Evolutionary conservation across 2,329 filamentous ascomycete genomes (phyloP), one percentile per base, ranked within the genome.

Genomic region (Mariannaea sp.): DNA sequence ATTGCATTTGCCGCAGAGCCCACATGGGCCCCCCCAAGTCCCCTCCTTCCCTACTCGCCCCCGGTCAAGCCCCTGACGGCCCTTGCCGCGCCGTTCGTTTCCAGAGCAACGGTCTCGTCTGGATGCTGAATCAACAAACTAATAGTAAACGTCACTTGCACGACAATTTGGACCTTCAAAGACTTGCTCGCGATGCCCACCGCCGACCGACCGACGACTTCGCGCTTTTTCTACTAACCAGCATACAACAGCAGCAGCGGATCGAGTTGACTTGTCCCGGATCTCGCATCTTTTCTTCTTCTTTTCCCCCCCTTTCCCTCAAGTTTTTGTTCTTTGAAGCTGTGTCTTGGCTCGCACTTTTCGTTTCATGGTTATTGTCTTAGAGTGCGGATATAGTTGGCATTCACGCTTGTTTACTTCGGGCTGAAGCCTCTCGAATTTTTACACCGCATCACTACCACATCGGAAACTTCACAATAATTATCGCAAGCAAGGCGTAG

Each of bases 131-230:
- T 58, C 45, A 58, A 65, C 59, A 59, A 62, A 62, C 53, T 10
- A 41, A 17, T n/a, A n/a, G n/a, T n/a, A n/a, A 53, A 65, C 61
- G 64, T 65, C 66, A 65, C 64, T 53, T 57, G 55, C 54, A 57
- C 47, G 49, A 56, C 43, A 55, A 32, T 46, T 55, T 42, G 33
- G 39, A 22, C 27, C 29, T 53, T 45, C 49, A 24, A 52, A 52
- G 38, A 49, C 49, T n/a, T n/a, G n/a, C n/a, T n/a, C 42, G 46
- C 20, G 30, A 54, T 24, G 33, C 33, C 10, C 16, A 30, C 8
- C 5, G 13, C 47, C 9, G n/a, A 26, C 14, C 7, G 30, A 12
- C 39, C 39, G 16, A 29, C 47, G 17, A 19, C 39, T n/a, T 16
- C 14, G n/a, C 30, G 6, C 24, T 22, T 30, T n/a, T 33, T 22